These are phyloP conservation scores for Thermoascus crustaceus DNA, from an alignment of 2,329 filamentous ascomycete genomes.

Conservation along the genomic window DNA sequence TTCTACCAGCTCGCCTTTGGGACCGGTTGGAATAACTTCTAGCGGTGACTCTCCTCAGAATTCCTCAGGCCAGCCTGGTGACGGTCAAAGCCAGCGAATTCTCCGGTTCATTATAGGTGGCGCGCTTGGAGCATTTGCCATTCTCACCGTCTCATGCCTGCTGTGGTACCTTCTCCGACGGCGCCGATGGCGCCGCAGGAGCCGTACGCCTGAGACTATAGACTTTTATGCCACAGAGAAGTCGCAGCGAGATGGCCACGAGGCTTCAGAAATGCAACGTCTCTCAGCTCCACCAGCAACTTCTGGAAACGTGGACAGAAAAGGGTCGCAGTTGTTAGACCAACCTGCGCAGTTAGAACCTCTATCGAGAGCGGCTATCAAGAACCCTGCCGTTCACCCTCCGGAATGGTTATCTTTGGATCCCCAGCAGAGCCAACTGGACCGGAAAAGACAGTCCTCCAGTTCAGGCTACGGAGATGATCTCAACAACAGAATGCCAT, in stretches of 20 bases:
- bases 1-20: no score
- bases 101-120: constrained; percentile 21
- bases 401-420: neutral
- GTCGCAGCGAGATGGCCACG: neutral
- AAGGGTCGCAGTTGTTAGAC: neutral
- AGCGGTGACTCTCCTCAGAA: no score
- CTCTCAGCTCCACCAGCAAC: neutral
- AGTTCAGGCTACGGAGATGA: no score
- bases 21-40: no score
- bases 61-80: no score
- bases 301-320: neutral
- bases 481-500: no score
- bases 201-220: no score
- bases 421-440: no score
- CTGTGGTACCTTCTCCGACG: constrained; percentile 17
- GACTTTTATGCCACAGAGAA: constrained; percentile 2
- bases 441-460: no score
- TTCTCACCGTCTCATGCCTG: constrained; percentile 17
- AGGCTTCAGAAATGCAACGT: neutral
- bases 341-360: neutral
- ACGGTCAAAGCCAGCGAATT: constrained; percentile 2
- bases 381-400: neutral
- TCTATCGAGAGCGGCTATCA: neutral
- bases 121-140: constrained; percentile 18
- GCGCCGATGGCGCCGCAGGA: constrained; percentile 11